Percentiles rank a stretch among this genome's conserved stretches.
Conservation (phyloP, 2,329 filamentous ascomycete genomes). For the Ophiostoma sp. region DNA sequence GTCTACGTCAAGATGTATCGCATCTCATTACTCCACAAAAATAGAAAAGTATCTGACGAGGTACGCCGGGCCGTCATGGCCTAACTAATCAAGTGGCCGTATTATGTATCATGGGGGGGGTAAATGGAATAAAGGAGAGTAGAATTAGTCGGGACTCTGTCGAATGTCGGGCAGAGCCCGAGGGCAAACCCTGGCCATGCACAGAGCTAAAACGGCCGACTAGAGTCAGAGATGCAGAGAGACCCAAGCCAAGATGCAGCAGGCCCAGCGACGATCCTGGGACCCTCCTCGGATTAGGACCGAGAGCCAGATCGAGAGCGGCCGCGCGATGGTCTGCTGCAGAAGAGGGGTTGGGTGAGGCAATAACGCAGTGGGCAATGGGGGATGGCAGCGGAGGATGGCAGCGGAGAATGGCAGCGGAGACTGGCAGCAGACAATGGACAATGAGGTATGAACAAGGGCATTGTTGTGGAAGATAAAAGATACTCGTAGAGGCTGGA, state of each 20-base stretch:
- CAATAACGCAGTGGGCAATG: background rate
- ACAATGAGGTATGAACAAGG: background rate
- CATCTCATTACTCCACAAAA: too few species aligned
- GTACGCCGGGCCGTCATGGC: background rate
- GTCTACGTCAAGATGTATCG: too few species aligned
- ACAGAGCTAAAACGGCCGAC: background rate
- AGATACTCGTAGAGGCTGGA: too few species aligned
- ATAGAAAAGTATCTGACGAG: background rate
- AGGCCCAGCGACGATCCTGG: background rate
- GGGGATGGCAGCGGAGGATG: background rate
- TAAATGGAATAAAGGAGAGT: conserved; percentile 2
- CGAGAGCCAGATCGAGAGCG: background rate
- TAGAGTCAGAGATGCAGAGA: background rate
- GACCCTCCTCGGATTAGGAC: background rate
- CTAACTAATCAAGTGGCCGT: background rate
- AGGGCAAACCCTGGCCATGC: too few species aligned
- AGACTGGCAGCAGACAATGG: background rate
- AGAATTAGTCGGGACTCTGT: background rate
- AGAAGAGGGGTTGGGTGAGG: conserved; percentile 3
- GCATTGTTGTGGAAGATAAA: too few species aligned
- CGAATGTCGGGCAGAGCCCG: too few species aligned
- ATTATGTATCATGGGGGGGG: background rate
- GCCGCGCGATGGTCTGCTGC: background rate
- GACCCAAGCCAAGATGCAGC: conserved; percentile 7
- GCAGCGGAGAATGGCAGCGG: background rate